phyloP scores from a whole-genome alignment of 2,329 filamentous ascomycete genomes.

The Lachnellula hyalina region DNA sequence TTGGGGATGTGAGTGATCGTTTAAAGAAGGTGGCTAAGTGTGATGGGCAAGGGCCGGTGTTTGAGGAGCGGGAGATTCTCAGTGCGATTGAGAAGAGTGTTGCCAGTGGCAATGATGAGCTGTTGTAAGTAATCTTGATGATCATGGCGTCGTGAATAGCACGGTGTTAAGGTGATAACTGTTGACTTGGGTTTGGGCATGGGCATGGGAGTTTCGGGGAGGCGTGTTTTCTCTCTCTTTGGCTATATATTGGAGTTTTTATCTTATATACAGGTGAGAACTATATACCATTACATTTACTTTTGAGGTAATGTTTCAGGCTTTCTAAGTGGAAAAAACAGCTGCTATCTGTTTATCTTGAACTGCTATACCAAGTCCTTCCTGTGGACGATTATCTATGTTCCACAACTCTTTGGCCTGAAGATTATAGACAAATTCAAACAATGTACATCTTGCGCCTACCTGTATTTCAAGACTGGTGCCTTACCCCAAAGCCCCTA shows the following conservation, averaged over 20 bases:
- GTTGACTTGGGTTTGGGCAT: neutral
- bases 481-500: no score
- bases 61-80: constrained; percentile 69
- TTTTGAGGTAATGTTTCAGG: no score
- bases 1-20: constrained; percentile 72
- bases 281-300: no score
- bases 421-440: no score
- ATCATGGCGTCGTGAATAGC: constrained; percentile 5
- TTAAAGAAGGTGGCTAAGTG: constrained; percentile 72
- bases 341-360: no score
- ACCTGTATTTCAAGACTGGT: no score
- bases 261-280: neutral
- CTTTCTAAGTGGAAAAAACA: no score
- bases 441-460: no score
- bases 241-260: neutral
- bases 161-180: neutral
- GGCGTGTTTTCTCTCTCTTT: neutral
- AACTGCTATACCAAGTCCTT: no score
- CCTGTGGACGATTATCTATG: no score
- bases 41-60: constrained; percentile 84
- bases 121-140: constrained; percentile 51
- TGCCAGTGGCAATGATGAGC: constrained; percentile 70
- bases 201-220: neutral
- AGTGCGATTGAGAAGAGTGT: constrained; percentile 74
- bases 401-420: no score